Conservation (phyloP, 805 yeast genomes). For the Hanseniaspora singularis region DNA sequence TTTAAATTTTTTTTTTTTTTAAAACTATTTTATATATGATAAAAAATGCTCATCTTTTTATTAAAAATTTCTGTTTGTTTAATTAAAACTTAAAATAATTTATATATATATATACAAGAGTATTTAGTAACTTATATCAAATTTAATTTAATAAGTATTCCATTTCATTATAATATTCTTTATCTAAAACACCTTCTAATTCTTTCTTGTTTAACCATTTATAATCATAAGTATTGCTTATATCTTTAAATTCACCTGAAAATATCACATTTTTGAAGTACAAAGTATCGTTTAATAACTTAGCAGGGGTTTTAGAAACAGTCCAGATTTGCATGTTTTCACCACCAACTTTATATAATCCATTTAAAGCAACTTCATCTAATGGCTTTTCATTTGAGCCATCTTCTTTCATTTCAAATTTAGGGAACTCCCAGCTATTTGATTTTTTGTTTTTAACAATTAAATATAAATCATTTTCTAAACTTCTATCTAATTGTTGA, state of each 20-base stretch:
- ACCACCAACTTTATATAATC: conserved; percentile 63
- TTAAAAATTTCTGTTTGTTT: no score
- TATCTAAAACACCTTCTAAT: conserved; percentile 40
- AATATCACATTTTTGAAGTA: conserved; percentile 77
- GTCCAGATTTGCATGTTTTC: conserved; percentile 69
- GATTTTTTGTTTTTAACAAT: conserved; percentile 38
- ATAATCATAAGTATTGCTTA: conserved; percentile 36
- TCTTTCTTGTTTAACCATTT: conserved; percentile 84
- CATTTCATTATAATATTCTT: conserved; percentile 46
- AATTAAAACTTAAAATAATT: no score
- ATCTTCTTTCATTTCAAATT: conserved; percentile 38
- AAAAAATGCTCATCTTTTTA: no score
- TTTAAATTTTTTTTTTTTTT: no score
- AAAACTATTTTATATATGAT: no score
- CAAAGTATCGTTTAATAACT: conserved; percentile 52
- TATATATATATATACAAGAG: no score
- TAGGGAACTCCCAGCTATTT: conserved; percentile 66
- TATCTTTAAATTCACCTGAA: conserved; percentile 58
- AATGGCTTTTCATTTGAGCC: conserved; percentile 32
- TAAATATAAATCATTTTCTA: conserved; percentile 70
- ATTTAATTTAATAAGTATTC: conserved; percentile 31
- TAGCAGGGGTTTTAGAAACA: conserved; percentile 83
- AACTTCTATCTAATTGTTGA: conserved; percentile 62
- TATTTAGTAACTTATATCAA: no score
- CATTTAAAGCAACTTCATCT: conserved; percentile 62